Percentiles rank a stretch among this genome's conserved stretches.
Conservation (phyloP, 2,329 filamentous ascomycete species). For the Arthrobotrys megalospora region DNA sequence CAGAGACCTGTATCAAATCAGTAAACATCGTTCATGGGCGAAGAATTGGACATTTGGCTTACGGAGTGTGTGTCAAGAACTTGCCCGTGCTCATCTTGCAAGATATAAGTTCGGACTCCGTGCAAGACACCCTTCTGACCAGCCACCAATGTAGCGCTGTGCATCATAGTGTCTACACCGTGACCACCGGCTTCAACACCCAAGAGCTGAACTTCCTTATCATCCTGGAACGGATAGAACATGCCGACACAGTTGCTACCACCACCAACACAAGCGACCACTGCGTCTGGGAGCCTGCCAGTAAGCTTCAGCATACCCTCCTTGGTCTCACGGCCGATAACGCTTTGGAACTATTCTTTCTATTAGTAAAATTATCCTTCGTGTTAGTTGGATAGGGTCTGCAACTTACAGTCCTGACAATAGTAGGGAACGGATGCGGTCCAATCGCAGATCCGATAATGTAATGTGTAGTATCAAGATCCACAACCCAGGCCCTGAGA, state of each 20-base stretch:
- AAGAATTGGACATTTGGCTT: neutral
- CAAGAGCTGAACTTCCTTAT: constrained; percentile 86
- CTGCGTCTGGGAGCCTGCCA: constrained; percentile 92
- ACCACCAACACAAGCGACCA: constrained; percentile 96
- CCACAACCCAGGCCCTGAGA: constrained; percentile 91
- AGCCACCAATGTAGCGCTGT: constrained; percentile 88
- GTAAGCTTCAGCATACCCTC: constrained; percentile 86
- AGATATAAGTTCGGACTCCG: constrained; percentile 93
- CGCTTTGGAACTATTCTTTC: constrained; percentile 81
- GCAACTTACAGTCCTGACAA: constrained; percentile 79
- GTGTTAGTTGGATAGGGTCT: neutral
- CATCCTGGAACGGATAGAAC: constrained; percentile 96
- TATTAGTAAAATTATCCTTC: constrained; percentile 14
- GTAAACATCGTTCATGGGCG: neutral
- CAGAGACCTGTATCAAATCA: constrained; percentile 74
- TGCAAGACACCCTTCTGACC: constrained; percentile 94
- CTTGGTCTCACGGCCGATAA: constrained; percentile 96
- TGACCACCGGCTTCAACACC: constrained; percentile 97
- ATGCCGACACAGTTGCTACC: constrained; percentile 96
- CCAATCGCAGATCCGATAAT: constrained; percentile 98
- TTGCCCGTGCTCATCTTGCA: constrained; percentile 93
- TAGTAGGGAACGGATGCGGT: constrained; percentile 96
- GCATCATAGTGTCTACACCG: constrained; percentile 85
- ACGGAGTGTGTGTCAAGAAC: constrained; percentile 93
- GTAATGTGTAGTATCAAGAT: constrained; percentile 95